Conservation (phyloP, 2,329 filamentous ascomycete species). For the Cladosporium oxysporum region DNA sequence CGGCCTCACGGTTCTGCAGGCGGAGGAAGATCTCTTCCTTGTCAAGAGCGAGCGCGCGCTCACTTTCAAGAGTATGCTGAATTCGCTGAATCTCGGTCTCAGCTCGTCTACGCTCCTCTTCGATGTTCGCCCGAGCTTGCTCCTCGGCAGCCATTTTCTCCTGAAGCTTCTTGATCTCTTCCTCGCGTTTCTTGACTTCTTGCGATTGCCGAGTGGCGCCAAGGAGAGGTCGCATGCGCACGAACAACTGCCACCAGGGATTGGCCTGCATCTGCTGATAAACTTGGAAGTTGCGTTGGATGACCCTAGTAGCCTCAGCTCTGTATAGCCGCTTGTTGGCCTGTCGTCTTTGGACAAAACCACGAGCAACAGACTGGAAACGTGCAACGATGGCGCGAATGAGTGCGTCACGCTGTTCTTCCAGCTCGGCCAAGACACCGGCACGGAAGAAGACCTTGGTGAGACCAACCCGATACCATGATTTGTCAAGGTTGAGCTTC, state of each 20-base stretch:
- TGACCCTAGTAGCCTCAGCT: constrained; percentile 89
- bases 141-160: constrained; percentile 78
- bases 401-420: constrained; percentile 89
- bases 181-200: constrained; percentile 93
- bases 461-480: constrained; percentile 87
- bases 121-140: constrained; percentile 73
- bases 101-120: constrained; percentile 86
- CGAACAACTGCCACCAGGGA: constrained; percentile 96
- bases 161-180: constrained; percentile 85
- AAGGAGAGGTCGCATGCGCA: constrained; percentile 91
- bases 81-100: constrained; percentile 86
- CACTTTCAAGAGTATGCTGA: constrained; percentile 92
- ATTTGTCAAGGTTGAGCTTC: constrained; percentile 79
- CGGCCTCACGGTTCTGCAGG: constrained; percentile 86
- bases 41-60: constrained; percentile 90
- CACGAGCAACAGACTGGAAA: constrained; percentile 90
- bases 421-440: constrained; percentile 90
- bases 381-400: constrained; percentile 92
- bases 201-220: constrained; percentile 88
- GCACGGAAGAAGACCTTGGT: constrained; percentile 98
- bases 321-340: constrained; percentile 93
- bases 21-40: constrained; percentile 99
- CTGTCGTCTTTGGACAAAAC: constrained; percentile 82
- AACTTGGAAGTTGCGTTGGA: constrained; percentile 89
- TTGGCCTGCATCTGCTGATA: constrained; percentile 88